These are phyloP conservation scores for Dillenia suffruticosa DNA, from an alignment of 164 flowering plant genomes.

Conservation along the genomic window DNA sequence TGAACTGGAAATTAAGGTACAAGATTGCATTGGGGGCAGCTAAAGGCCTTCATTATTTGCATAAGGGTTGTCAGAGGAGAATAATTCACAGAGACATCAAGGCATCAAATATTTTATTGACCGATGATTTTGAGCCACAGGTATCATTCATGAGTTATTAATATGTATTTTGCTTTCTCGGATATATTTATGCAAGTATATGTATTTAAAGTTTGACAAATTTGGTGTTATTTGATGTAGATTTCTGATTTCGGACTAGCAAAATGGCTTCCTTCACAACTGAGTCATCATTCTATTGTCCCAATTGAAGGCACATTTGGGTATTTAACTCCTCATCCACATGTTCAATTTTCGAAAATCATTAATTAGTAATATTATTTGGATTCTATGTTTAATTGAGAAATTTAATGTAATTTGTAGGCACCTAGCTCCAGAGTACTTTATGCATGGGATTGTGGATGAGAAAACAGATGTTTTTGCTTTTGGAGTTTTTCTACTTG, in stretches of 20 bases:
- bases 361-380: neutral
- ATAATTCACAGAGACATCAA: slow-evolving; percentile 93
- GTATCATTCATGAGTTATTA: slow-evolving; percentile 20
- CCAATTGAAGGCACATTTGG: slow-evolving; percentile 98
- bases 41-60: slow-evolving; percentile 81
- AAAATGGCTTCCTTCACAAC: slow-evolving; percentile 96
- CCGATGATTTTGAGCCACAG: slow-evolving; percentile 85
- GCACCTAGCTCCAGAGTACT: slow-evolving; percentile 93
- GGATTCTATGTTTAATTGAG: neutral
- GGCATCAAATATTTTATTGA: slow-evolving; percentile 71
- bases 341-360: neutral
- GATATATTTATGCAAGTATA: no score
- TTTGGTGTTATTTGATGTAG: slow-evolving; percentile 21
- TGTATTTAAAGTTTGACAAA: neutral
- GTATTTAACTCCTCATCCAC: slow-evolving; percentile 27
- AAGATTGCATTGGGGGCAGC: slow-evolving; percentile 78
- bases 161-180: neutral
- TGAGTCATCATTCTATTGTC: slow-evolving; percentile 86
- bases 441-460: slow-evolving; percentile 93
- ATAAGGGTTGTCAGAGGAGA: slow-evolving; percentile 85
- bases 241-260: slow-evolving; percentile 96
- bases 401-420: slow-evolving; percentile 23
- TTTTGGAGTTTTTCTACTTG: slow-evolving; percentile 80
- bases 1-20: slow-evolving; percentile 72
- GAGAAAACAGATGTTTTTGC: slow-evolving; percentile 98